Percentiles rank a stretch among this genome's conserved stretches.
Evolutionary conservation across 805 yeast species (phyloP).

Genomic region (Metschnikowia bowlesiae): DNA sequence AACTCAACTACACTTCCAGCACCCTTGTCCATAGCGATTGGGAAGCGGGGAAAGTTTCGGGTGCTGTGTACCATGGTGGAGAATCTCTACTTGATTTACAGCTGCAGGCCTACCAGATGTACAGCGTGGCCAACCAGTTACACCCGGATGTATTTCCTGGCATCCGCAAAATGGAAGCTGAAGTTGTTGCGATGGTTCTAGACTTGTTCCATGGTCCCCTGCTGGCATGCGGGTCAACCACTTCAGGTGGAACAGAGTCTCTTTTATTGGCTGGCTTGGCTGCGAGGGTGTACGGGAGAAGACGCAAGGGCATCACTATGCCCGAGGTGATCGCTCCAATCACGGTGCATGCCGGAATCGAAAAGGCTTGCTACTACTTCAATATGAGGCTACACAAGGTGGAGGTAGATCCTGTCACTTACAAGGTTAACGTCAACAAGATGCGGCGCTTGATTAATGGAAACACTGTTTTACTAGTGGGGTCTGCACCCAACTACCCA

Average conservation of each 20-base stretch:
- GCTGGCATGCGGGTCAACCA: conserved; percentile 61
- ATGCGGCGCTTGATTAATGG: conserved; percentile 63
- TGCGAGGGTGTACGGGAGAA: conserved; percentile 73
- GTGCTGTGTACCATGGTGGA: conserved; percentile 97
- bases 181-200: conserved; percentile 88
- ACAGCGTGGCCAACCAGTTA: conserved; percentile 85
- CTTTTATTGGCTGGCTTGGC: conserved; percentile 79
- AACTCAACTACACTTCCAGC: conserved; percentile 46
- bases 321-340: conserved; percentile 90
- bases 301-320: conserved; percentile 49
- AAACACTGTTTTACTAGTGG: conserved; percentile 80
- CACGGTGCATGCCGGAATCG: conserved; percentile 92
- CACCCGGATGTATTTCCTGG: conserved; percentile 98
- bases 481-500: conserved; percentile 97
- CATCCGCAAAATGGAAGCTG: conserved; percentile 93
- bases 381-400: conserved; percentile 81
- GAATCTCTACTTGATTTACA: conserved; percentile 70
- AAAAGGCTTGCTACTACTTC: conserved; percentile 88
- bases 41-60: conserved; percentile 83
- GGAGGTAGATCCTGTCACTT: conserved; percentile 64
- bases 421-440: conserved; percentile 58
- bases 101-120: conserved; percentile 67
- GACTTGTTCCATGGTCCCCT: conserved; percentile 74
- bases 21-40: conserved; percentile 66
- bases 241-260: conserved; percentile 96